Evolutionary conservation across 1,284 basidiomycete genomes (phyloP), one percentile per base, ranked within the genome.

Genomic region (Ustilago esculenta): DNA sequence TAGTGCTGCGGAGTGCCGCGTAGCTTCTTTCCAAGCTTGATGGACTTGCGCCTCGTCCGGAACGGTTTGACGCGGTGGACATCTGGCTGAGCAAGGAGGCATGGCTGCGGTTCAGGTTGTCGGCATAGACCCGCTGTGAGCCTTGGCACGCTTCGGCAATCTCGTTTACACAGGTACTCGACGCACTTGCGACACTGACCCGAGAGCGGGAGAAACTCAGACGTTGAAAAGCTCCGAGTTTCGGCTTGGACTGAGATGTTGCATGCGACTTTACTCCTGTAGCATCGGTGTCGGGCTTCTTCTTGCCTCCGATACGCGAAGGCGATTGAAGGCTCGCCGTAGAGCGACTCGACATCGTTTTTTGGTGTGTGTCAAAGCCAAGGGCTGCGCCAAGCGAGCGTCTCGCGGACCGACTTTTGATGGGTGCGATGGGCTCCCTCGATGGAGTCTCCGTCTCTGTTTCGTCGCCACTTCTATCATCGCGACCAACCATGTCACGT

Each of bases 151-250:
- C 18, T 14, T 42, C 37, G 1, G 33, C 23, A 11, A 42, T 24
- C 25, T 57, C 46, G 45, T 58, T 46, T 41, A 65, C 33, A 36
- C 54, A 53, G 32, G 35, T 50, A 33, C 46, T 66, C 5, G 54
- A 63, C 11, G 33, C 34, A 25, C 54, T 54, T 12, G 44, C 47
- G 14, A 64, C 59, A 33, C 43, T 59, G 43, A 43, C 39, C 5
- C 66, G 66, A 36, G 66, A 69, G 34, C 66, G 59, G 4, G 66
- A 69, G 23, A 69, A 59, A 36, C 66, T 64, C 14, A 69, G 33
- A 10, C 66, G 59, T 14, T 69, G 54, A 32, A 69, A 18, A 25
- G 59, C 53, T 11, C 66, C 51, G 18, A 50, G 34, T 33, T 59
- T 63, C 10, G 66, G 45, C 29, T 51, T 57, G 33, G 56, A 47